A percentile compares a stretch with the other conserved stretches of the same genome.
phyloP scores from a whole-genome alignment of 768 basidiomycete genomes.

The Trichaptum fuscoviolaceum region DNA sequence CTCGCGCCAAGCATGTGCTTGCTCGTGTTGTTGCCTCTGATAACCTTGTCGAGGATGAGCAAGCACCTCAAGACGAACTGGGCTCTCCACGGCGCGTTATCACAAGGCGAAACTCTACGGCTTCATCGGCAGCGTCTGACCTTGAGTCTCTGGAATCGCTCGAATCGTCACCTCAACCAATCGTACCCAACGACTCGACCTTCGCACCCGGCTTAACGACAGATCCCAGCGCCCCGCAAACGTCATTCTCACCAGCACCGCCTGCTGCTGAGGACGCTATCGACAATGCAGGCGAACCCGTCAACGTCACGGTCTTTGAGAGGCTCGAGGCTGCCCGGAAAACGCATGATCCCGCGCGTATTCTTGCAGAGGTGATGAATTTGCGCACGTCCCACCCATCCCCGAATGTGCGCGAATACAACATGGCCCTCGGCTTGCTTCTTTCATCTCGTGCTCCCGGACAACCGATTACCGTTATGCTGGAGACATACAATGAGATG shows the following conservation, averaged over 20 bases:
- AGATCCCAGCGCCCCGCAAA: conserved; percentile 25
- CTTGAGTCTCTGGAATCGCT: conserved; percentile 2
- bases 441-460: conserved; percentile 39
- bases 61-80: conserved; percentile 13
- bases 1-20: conserved; percentile 57
- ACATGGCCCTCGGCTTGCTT: conserved; percentile 54
- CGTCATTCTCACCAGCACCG: conserved; percentile 16
- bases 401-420: conserved; percentile 52
- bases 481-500: conserved; percentile 72
- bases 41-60: conserved; percentile 8
- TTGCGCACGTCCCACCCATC: conserved; percentile 13
- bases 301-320: not conserved
- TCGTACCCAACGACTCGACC: conserved; percentile 23
- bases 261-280: not conserved
- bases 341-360: not conserved
- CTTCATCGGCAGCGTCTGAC: conserved; percentile 6
- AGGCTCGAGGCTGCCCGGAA: not conserved
- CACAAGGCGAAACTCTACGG: conserved; percentile 44
- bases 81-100: conserved; percentile 27
- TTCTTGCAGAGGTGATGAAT: conserved; percentile 16
- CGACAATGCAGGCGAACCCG: not conserved
- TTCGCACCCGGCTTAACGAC: conserved; percentile 19
- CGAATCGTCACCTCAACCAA: conserved; percentile 8
- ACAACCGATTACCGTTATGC: conserved; percentile 49
- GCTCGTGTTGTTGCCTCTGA: conserved; percentile 21